Percentiles rank a stretch among this genome's conserved stretches.
phyloP scores from a whole-genome alignment of 768 basidiomycete species.

The Cyclocybe aegerita region DNA sequence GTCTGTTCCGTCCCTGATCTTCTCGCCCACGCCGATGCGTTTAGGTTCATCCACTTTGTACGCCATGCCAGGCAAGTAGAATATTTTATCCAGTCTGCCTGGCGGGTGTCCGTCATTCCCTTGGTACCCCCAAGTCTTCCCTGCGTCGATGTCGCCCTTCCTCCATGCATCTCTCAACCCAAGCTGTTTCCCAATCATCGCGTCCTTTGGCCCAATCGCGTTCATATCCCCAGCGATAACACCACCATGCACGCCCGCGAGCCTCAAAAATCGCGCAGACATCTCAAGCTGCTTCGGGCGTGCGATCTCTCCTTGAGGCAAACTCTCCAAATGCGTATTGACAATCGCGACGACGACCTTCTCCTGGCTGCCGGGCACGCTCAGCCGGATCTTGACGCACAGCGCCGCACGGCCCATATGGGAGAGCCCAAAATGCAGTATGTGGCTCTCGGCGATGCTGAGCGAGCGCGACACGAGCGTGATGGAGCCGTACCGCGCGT shows the following conservation, averaged over 20 bases:
- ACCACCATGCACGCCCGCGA: slow-evolving; percentile 50
- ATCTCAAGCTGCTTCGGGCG: slow-evolving; percentile 53
- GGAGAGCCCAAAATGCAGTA: slow-evolving; percentile 53
- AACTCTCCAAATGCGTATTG: slow-evolving; percentile 77
- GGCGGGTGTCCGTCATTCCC: slow-evolving; percentile 43
- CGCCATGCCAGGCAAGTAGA: slow-evolving; percentile 51
- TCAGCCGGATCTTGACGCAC: slow-evolving; percentile 27
- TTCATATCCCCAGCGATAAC: slow-evolving; percentile 77
- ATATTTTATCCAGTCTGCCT: slow-evolving; percentile 63
- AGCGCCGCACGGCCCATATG: slow-evolving; percentile 54
- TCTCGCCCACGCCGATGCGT: slow-evolving; percentile 56
- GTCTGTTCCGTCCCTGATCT: slow-evolving; percentile 33
- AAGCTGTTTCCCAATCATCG: slow-evolving; percentile 35
- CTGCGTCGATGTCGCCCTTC: slow-evolving; percentile 40
- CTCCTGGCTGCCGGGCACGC: slow-evolving; percentile 19
- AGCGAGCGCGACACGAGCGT: slow-evolving; percentile 65
- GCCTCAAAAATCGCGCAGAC: slow-evolving; percentile 49
- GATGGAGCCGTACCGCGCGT: slow-evolving; percentile 59
- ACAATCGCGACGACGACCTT: slow-evolving; percentile 56
- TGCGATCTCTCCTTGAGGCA: slow-evolving; percentile 40
- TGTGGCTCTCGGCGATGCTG: slow-evolving; percentile 45
- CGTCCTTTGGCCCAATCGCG: slow-evolving; percentile 50
- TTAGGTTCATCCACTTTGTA: slow-evolving; percentile 53
- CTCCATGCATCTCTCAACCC: slow-evolving; percentile 64
- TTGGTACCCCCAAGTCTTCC: slow-evolving; percentile 74